These are phyloP conservation scores for Litchi chinensis DNA, from an alignment of 345 rosid species.

Conservation along the genomic window DNA sequence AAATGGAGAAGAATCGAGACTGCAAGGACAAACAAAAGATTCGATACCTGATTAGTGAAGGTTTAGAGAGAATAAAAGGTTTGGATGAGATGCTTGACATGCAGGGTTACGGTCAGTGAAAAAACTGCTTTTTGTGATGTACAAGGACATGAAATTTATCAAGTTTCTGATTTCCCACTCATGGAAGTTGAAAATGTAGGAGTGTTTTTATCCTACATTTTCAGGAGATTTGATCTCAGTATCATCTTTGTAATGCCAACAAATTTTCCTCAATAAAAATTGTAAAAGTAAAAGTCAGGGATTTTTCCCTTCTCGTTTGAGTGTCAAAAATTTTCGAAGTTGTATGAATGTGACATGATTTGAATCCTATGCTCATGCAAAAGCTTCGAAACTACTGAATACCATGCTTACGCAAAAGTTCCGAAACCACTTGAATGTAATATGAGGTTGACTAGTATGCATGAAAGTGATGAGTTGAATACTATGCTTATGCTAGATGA, in stretches of 20 bases:
- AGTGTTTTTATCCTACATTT: background rate
- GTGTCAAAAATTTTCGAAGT: background rate
- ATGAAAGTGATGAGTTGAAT: no score
- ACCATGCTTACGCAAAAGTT: background rate
- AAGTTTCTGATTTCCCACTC: background rate
- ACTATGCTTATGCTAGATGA: background rate
- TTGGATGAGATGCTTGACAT: constrained; percentile 84
- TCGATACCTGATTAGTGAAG: constrained; percentile 75
- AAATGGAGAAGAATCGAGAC: constrained; percentile 66
- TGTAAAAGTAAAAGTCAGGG: background rate
- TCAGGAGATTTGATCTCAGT: background rate
- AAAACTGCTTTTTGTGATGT: background rate
- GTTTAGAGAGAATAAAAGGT: constrained; percentile 66
- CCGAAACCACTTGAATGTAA: no score
- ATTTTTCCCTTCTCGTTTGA: background rate
- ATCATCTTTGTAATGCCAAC: background rate
- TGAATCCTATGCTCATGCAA: background rate
- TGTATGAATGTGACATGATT: background rate
- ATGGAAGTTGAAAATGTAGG: background rate
- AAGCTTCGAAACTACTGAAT: background rate
- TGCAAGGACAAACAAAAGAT: constrained; percentile 72
- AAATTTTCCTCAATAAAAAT: background rate
- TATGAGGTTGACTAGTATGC: no score
- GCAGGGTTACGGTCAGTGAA: constrained; percentile 59
- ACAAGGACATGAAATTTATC: background rate